Conservation (phyloP, 257 asterid genomes). For the Eustoma russellianum region DNA sequence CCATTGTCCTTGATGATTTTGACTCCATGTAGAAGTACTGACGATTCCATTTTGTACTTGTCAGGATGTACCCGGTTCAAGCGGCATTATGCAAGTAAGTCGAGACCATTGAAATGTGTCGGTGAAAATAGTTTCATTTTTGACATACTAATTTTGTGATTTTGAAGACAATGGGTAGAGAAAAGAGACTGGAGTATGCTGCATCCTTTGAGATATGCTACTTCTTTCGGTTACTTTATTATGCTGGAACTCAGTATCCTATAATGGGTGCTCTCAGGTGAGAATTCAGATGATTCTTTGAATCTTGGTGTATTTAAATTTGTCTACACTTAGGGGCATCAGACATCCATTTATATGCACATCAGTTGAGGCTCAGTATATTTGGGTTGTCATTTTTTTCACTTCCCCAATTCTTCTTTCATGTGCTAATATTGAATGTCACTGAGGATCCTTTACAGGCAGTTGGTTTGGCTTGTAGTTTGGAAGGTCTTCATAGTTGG, state of each 20-base stretch:
- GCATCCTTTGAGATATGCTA: slow-evolving; percentile 88
- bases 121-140: slow-evolving; percentile 1
- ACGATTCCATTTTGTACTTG: slow-evolving; percentile 12
- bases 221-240: slow-evolving; percentile 76
- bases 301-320: too few species aligned
- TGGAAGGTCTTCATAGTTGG: too few species aligned
- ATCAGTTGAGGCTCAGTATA: too few species aligned
- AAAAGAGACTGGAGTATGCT: slow-evolving; percentile 76
- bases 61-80: slow-evolving; percentile 85
- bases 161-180: slow-evolving; percentile 94
- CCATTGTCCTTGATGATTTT: too few species aligned
- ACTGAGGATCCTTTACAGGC: too few species aligned
- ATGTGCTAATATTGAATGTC: too few species aligned
- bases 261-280: slow-evolving; percentile 98
- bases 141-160: slow-evolving; percentile 11
- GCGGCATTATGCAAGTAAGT: slow-evolving; percentile 97
- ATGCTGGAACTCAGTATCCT: slow-evolving; percentile 89
- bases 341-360: too few species aligned
- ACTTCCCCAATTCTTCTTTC: too few species aligned
- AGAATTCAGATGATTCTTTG: slow-evolving; percentile 1
- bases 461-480: too few species aligned
- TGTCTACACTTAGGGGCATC: too few species aligned
- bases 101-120: slow-evolving; percentile 8
- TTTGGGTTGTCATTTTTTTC: too few species aligned
- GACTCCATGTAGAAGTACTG: too few species aligned